Evolutionary conservation across 1,139 yeast species (phyloP), one percentile per base, ranked within the genome.

Genomic region (Candida labiduridarum): DNA sequence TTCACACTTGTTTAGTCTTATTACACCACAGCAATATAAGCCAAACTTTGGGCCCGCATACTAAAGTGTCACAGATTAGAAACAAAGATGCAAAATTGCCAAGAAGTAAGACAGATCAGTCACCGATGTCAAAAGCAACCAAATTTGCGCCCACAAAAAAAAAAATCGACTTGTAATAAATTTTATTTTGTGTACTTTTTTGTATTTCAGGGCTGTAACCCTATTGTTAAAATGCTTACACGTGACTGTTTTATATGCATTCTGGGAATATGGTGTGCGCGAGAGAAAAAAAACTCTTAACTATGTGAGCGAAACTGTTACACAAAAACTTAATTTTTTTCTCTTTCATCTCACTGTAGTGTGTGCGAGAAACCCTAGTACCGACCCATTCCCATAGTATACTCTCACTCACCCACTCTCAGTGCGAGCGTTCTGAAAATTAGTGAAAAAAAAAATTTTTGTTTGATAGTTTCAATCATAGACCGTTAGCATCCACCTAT

Each of bases 141-240:
- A 19, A 19, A 19, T 19, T 19, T 19, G 22, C 22, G 22, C 22
- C 22, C 4, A 19, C 22, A 19, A 19, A 19, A 19, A 19, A 19
- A 19, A 19, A 19, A 19, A 19, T 19, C 3, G 3, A 19, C 22
- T 19, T 19, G 22, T 19, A 19, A 25, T 25, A 25, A 25, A 25
- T 9, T 25, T 8, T 25, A 25, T 25, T 25, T 25, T 25, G 29
- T 29, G 19, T 30, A 30, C 18, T 27, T 25, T 40, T 40, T 40
- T 27, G 43, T 31, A 40, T 11, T 27, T 14, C 39, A 39, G 52
- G 57, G 47, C 38, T 49, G 38, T 15, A 50, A 22, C 58, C 60
- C 59, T 52, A 51, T 42, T 33, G 1, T 1, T 33, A 36, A 29
- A 41, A 27, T 36, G 25, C 19, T 12, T 31, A 25, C 39, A 25